These are phyloP conservation scores for Geotrichum klebahnii DNA, from an alignment of 1,139 yeast genomes.

Conservation along the genomic window DNA sequence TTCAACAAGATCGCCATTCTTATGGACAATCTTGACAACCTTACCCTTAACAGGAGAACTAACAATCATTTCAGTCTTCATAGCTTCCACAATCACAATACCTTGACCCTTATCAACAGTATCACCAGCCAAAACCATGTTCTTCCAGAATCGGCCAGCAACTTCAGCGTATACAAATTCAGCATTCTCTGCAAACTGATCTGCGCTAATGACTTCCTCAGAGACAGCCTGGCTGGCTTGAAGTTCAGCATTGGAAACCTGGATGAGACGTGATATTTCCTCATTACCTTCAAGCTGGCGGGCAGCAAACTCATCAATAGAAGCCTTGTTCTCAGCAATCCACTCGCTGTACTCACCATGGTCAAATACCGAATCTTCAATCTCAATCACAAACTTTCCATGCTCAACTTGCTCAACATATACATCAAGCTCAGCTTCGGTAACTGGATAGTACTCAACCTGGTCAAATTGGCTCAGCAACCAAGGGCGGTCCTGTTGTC, in stretches of 20 bases:
- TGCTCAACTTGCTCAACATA: constrained; percentile 71
- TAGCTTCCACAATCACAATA: constrained; percentile 86
- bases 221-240: constrained; percentile 43
- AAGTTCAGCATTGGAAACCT: constrained; percentile 75
- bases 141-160: constrained; percentile 96
- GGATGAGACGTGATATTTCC: constrained; percentile 78
- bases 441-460: constrained; percentile 87
- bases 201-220: constrained; percentile 39
- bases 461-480: constrained; percentile 86
- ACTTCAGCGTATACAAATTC: constrained; percentile 86
- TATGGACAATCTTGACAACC: constrained; percentile 69
- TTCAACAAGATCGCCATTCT: constrained; percentile 88
- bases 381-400: constrained; percentile 73
- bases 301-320: constrained; percentile 65
- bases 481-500: constrained; percentile 80
- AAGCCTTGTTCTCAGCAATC: constrained; percentile 66
- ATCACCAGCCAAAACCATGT: constrained; percentile 78
- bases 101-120: constrained; percentile 70
- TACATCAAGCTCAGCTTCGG: constrained; percentile 73
- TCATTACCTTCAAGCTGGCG: constrained; percentile 78
- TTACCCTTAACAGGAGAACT: constrained; percentile 68
- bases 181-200: constrained; percentile 62
- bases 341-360: constrained; percentile 73
- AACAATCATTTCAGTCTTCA: constrained; percentile 96
- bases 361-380: constrained; percentile 75